Base-by-base conservation (phyloP, 2,329 filamentous ascomycete species). In the Colletotrichum musicola region DNA sequence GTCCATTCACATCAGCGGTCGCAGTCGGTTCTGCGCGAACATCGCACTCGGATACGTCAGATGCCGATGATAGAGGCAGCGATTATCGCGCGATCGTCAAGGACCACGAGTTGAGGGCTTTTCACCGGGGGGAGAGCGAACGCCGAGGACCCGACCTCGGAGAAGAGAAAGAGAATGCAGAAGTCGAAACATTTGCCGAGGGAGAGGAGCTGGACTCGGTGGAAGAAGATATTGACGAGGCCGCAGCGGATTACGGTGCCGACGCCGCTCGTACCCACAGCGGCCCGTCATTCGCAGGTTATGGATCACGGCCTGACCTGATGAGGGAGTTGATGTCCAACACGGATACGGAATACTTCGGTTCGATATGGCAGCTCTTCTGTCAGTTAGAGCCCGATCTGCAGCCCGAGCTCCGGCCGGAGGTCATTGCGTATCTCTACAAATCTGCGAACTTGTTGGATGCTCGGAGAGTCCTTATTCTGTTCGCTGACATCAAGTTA, bases 311-410 rank as follows among this genome's bases (percentile, higher is more conserved):
- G 9, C 64, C 64, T 13, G 64, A 72, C 1, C n/a, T 72, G 27
- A 71, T 72, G 60, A 63, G 27, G 20, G 69, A 73, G 5, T 49
- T 81, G 6, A 71, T 81, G 54, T 71, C 71, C 3, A 67, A 72
- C 22, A 62, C 63, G 14, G 58, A 73, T 16, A 75, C 73, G 6
- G 61, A 74, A n/a, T 72, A 70, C 7, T 80, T 82, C 64, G 81
- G 83, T 35, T 75, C 79, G 25, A 77, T 83, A 18, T 88, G 85
- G 83, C 74, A 78, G 16, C 70, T 81, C 14, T 88, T 83, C 70
- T 75, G 71, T 35, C 73, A 75, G 6, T 75, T 86, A 16, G 74
- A 80, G 18, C 73, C 75, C 4, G 64, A 73, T 2, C 73, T 79
- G 49, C 73, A 77, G 51, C 51, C 65, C 4, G 71, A 72, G 4